Evolutionary conservation across 2,329 filamentous ascomycete species (phyloP).

Genomic region (Plectosphaerella plurivora): DNA sequence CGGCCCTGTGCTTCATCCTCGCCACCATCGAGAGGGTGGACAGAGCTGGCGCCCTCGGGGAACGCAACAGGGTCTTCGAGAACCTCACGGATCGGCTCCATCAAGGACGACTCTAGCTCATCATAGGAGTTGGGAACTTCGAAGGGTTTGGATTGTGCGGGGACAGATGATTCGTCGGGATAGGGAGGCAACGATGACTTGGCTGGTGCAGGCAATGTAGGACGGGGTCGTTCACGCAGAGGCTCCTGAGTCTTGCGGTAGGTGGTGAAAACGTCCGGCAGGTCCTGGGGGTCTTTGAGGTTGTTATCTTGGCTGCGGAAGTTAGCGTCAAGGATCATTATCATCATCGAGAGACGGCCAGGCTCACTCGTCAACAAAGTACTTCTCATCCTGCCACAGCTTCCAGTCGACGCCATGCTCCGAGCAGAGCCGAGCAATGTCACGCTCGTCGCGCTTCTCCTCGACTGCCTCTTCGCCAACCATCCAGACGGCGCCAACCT

Average conservation of each 20-base stretch:
- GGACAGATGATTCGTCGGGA: constrained; percentile 43
- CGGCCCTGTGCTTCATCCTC: constrained; percentile 56
- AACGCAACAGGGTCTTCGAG: constrained; percentile 46
- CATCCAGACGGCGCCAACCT: constrained; percentile 69
- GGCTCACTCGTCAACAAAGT: constrained; percentile 72
- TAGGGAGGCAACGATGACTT: constrained; percentile 50
- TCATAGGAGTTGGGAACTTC: constrained; percentile 52
- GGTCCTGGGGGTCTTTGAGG: constrained; percentile 49
- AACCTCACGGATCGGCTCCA: constrained; percentile 51
- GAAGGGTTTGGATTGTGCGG: constrained; percentile 60
- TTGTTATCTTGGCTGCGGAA: constrained; percentile 58
- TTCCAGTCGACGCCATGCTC: constrained; percentile 54
- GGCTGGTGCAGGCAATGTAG: constrained; percentile 46
- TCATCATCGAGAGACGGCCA: background rate
- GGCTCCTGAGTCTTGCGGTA: constrained; percentile 73
- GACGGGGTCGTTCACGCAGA: constrained; percentile 59
- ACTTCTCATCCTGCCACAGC: constrained; percentile 71
- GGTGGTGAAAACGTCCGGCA: constrained; percentile 72
- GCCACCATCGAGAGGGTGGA: constrained; percentile 66
- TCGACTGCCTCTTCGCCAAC: constrained; percentile 66
- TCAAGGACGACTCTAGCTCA: constrained; percentile 47
- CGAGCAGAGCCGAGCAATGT: constrained; percentile 48
- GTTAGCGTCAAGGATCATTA: constrained; percentile 12
- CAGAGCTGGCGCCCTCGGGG: constrained; percentile 50
- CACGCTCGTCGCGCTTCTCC: constrained; percentile 60